These are phyloP conservation scores for Lanzia echinophila DNA, from an alignment of 2,329 filamentous ascomycete genomes.

Conservation along the genomic window DNA sequence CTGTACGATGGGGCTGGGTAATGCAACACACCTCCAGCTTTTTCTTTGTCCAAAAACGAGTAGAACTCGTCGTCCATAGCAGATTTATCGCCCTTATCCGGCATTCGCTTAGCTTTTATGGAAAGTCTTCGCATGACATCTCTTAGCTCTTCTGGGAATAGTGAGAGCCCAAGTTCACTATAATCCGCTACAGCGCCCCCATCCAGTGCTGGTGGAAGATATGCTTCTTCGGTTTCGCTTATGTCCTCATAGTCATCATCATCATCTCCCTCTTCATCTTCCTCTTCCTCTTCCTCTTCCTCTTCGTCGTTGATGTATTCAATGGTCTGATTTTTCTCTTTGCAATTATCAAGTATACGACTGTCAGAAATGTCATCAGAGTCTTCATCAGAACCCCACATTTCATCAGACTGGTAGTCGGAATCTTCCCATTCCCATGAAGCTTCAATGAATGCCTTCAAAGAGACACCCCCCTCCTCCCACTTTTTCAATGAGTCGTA, in stretches of 20 bases:
- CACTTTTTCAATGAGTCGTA: slow-evolving; percentile 10
- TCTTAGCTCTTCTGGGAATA: background rate
- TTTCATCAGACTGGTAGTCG: background rate
- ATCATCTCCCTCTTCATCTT: too few species aligned
- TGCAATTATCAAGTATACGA: background rate
- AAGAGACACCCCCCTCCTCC: slow-evolving; percentile 13
- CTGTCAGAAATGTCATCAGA: background rate
- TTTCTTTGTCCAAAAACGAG: slow-evolving; percentile 30
- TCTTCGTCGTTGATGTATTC: background rate
- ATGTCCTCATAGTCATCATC: too few species aligned
- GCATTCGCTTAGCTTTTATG: background rate
- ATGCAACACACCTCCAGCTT: slow-evolving; percentile 24
- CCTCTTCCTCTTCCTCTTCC: too few species aligned
- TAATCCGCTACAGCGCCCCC: background rate
- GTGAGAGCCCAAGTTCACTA: background rate
- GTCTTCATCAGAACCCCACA: background rate
- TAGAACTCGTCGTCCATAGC: slow-evolving; percentile 24
- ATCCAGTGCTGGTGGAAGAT: background rate
- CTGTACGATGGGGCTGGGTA: background rate
- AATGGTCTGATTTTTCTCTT: background rate
- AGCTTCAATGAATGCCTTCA: slow-evolving; percentile 11
- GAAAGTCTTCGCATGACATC: slow-evolving; percentile 1
- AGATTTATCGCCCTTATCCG: background rate
- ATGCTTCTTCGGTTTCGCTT: too few species aligned
- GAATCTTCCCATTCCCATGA: slow-evolving; percentile 12